Base-by-base conservation (phyloP, 2,329 filamentous ascomycete genomes). In the Botrytis porri region DNA sequence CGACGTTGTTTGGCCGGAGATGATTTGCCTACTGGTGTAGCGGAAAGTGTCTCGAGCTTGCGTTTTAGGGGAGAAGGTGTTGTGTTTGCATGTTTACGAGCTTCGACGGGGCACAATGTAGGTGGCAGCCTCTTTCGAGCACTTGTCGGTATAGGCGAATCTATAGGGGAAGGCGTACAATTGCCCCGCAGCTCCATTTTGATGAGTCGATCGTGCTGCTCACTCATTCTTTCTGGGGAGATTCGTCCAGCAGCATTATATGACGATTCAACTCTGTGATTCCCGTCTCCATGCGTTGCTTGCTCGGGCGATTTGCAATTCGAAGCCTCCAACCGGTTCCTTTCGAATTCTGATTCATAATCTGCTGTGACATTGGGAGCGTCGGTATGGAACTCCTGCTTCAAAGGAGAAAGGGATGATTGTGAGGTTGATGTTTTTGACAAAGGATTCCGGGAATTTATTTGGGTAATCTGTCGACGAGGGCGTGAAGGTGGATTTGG, bases 1-100 rank as follows among this genome's bases (percentile, higher is more conserved):
- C 62, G 62, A 37, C 41, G 18, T 57, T 83, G 82, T 72, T 81
- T 80, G 69, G 78, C 57, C 29, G 76, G 75, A 35, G 73, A 79
- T n/a, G 39, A 20, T 20, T 45, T 75, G 61, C 72, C 77, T 37
- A 41, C 69, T 41, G 66, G 32, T 41, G 41, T 16, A 35, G 39
- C 77, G 70, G 20, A 66, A 73, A 74, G 35, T 41, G 63, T n/a
- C 20, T 71, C 73, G 25, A 74, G 75, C 69, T 78, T 79, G 73
- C 78, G 78, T 74, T 81, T 80, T n/a, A 41, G 22, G 10, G 37
- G 45, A 18, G 72, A 73, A n/a, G 43, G 35, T 0, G 14, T 18
- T 18, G 51, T 14, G 14, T 29, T 29, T 32, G n/a, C 6, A 57
- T 57, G 4, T 0, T 29, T 29, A 57, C n/a, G n/a, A 9, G 18